Evolutionary conservation across 208 protist genomes (phyloP).

Genomic region (Blastocrithidia nonstop): DNA sequence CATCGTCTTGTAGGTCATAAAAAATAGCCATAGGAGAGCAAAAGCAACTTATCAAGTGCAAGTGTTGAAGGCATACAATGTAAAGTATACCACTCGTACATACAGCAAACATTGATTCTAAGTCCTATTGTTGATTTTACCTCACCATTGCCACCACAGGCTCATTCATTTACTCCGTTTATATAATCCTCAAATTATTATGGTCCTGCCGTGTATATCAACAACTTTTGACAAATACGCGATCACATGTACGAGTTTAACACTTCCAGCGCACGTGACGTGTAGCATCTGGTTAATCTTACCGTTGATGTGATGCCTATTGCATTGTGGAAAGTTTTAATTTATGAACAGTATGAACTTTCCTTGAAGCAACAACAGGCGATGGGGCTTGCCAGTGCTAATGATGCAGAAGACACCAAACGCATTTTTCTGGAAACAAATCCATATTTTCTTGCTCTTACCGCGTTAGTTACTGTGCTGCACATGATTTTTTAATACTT

Average conservation of each 20-base stretch:
- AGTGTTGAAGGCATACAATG: too few species aligned
- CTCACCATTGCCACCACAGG: constrained; percentile 24
- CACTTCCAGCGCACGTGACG: constrained; percentile 70
- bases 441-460: constrained; percentile 87
- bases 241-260: constrained; percentile 59
- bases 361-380: constrained; percentile 51
- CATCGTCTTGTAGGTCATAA: too few species aligned
- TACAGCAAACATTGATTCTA: constrained; percentile 45
- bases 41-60: too few species aligned
- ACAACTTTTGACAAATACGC: constrained; percentile 90
- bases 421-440: constrained; percentile 94
- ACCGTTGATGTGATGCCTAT: constrained; percentile 29
- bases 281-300: constrained; percentile 23
- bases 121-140: constrained; percentile 63
- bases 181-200: constrained; percentile 29
- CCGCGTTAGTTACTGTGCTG: constrained; percentile 89
- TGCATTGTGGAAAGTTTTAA: constrained; percentile 40
- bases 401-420: constrained; percentile 69
- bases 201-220: constrained; percentile 82
- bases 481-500: constrained; percentile 97
- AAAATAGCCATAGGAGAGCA: too few species aligned
- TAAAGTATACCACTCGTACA: constrained; percentile 27
- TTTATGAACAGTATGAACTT: constrained; percentile 74
- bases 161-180: constrained; percentile 17
- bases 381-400: constrained; percentile 35